These are phyloP conservation scores for Alnus rubra DNA, from an alignment of 306 rosid species.

Conservation along the genomic window DNA sequence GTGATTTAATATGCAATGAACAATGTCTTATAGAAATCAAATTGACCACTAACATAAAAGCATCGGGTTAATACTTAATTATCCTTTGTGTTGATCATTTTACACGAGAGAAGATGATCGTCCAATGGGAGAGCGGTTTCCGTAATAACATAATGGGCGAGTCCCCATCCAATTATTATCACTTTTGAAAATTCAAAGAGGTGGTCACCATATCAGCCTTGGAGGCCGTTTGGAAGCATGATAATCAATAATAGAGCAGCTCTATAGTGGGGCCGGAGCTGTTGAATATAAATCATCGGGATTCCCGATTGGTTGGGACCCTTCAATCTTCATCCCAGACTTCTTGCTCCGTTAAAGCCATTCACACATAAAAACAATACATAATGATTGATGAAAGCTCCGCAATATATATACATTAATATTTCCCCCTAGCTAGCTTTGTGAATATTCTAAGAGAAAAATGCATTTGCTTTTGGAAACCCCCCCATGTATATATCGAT, in stretches of 20 bases:
- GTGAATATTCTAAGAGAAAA: background rate
- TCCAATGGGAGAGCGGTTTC: background rate
- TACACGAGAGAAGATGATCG: background rate
- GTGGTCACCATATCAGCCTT: background rate
- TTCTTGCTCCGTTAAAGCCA: no score
- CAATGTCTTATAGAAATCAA: no score
- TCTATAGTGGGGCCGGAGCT: background rate
- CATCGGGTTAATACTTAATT: no score
- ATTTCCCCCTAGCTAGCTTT: background rate
- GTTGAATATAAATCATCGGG: background rate
- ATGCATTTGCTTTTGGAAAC: slow-evolving; percentile 18
- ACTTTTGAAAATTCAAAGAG: background rate
- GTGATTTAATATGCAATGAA: no score
- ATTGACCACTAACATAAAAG: no score
- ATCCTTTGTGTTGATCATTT: background rate
- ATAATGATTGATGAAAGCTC: background rate
- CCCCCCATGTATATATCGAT: background rate
- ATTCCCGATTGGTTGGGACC: background rate
- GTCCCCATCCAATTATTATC: background rate
- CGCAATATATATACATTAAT: background rate
- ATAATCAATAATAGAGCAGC: background rate
- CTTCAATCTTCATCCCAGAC: background rate
- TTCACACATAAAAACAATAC: background rate
- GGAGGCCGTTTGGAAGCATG: slow-evolving; percentile 1
- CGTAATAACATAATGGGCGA: background rate